Conservation (phyloP, 2,329 filamentous ascomycete genomes). For the Hymenoscyphus fructigenus region DNA sequence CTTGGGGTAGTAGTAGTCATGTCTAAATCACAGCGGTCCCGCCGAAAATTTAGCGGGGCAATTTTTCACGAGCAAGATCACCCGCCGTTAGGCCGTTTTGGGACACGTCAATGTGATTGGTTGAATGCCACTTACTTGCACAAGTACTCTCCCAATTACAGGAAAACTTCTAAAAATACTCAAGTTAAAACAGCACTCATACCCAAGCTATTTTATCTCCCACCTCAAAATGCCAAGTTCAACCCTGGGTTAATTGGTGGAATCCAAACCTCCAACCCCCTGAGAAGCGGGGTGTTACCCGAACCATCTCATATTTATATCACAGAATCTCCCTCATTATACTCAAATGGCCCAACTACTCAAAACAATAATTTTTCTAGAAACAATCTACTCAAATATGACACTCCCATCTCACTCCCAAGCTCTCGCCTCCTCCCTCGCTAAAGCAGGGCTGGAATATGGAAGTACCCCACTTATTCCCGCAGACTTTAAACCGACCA, state of each 20-base stretch:
- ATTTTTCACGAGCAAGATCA: constrained; percentile 7
- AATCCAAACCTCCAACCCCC: not conserved
- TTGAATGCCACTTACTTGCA: not conserved
- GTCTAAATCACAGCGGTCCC: not conserved
- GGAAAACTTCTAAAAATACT: no score
- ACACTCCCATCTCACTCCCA: not conserved
- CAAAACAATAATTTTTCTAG: not conserved
- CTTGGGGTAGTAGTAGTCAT: not conserved
- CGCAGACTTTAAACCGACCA: not conserved
- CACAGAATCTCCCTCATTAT: not conserved
- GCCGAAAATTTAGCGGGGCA: constrained; percentile 21
- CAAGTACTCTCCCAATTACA: no score
- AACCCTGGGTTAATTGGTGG: not conserved
- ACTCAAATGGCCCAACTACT: not conserved
- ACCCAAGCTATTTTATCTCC: no score
- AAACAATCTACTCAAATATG: not conserved
- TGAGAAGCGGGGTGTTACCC: not conserved
- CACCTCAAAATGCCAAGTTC: not conserved
- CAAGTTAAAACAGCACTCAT: no score
- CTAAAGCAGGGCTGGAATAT: not conserved
- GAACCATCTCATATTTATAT: not conserved
- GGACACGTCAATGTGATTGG: not conserved
- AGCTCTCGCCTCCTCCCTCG: not conserved
- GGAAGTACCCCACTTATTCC: not conserved
- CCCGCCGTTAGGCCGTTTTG: not conserved